phyloP scores from a whole-genome alignment of 2,329 filamentous ascomycete species.

The Cadophora sp. region DNA sequence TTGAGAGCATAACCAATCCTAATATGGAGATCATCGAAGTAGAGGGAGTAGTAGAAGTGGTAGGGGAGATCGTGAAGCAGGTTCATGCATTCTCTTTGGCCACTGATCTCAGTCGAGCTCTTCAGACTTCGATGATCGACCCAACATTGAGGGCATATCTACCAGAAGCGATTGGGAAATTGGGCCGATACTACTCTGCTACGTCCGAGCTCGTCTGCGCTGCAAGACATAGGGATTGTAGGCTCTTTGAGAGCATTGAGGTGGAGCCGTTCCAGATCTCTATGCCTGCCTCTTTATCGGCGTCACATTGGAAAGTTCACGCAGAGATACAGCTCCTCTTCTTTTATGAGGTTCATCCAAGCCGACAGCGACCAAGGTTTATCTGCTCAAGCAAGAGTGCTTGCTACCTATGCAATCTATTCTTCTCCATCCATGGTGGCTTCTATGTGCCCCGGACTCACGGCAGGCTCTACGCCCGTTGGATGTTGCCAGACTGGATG shows the following conservation, averaged over 20 bases:
- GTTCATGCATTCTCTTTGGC: slow-evolving; percentile 18
- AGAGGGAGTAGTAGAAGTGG: slow-evolving; percentile 1
- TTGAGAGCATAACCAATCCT: slow-evolving; percentile 27
- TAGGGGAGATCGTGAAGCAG: slow-evolving; percentile 28
- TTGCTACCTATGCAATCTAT: slow-evolving; percentile 57
- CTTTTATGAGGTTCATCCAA: slow-evolving; percentile 48
- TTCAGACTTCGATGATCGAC: slow-evolving; percentile 21
- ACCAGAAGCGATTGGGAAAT: slow-evolving; percentile 41
- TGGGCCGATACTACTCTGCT: slow-evolving; percentile 42
- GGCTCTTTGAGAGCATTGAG: slow-evolving; percentile 38
- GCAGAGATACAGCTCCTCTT: slow-evolving; percentile 58
- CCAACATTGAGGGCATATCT: slow-evolving; percentile 33
- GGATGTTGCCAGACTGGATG: slow-evolving; percentile 50
- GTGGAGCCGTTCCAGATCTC: slow-evolving; percentile 35
- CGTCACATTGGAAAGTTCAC: slow-evolving; percentile 49
- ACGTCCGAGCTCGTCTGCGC: slow-evolving; percentile 38
- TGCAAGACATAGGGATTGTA: slow-evolving; percentile 33
- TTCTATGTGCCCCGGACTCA: slow-evolving; percentile 52
- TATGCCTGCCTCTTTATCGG: slow-evolving; percentile 20
- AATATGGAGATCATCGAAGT: background rate
- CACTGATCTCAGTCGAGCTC: slow-evolving; percentile 20
- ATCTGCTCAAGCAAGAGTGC: slow-evolving; percentile 57
- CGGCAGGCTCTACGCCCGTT: slow-evolving; percentile 52
- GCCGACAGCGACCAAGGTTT: slow-evolving; percentile 46
- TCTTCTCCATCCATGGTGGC: slow-evolving; percentile 51